Evolutionary conservation across 2,329 filamentous ascomycete genomes (phyloP), one percentile per base, ranked within the genome.

Genomic region (Pseudogymnoascus sp.): DNA sequence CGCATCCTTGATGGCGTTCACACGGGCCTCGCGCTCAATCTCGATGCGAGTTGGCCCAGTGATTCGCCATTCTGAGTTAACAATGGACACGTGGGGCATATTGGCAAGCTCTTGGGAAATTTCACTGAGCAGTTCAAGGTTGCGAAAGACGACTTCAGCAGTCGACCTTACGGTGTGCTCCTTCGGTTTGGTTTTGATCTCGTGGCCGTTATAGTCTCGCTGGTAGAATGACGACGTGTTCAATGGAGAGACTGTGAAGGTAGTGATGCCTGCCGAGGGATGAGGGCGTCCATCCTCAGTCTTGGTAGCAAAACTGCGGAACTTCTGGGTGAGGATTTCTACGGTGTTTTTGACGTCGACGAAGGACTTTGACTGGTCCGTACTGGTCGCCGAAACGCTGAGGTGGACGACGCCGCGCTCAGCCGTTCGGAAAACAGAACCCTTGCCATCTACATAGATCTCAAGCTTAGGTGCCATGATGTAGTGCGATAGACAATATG

Each of bases 341-440:
- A 65, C 63, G 4, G 62, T 63, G 11, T 15, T 17, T n/a, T 50
- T 60, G 21, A 66, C 67, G 19, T 62, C 42, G 21, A 61, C 35
- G 62, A 44, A 10, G 31, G 26, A n/a, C 9, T 2, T 13, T 7
- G 46, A 19, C 46, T 56, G 46, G n/a, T 56, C 29, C 2, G 17
- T 42, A 21, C 46, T 38, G 6, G 62, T 65, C 1, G 29, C 61
- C 1, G 60, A 65, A 19, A 68, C 23, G 2, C 19, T 17, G n/a
- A 68, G 62, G n/a, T 63, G 44, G 15, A 68, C 59, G 4, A 67
- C 67, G 35, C 67, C 67, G 2, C 67, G 66, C 29, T 68, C 67
- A 42, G 67, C 67, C 23, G 19, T 66, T 31, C 67, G 67, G 38
- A 66, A 66, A 37, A 66, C 64, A 5, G 67, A 68, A 13, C 62